A percentile compares a stretch with the other conserved stretches of the same genome.
Conservation (phyloP, 2,329 filamentous ascomycete species). For the Chaetomium globosum region DNA sequence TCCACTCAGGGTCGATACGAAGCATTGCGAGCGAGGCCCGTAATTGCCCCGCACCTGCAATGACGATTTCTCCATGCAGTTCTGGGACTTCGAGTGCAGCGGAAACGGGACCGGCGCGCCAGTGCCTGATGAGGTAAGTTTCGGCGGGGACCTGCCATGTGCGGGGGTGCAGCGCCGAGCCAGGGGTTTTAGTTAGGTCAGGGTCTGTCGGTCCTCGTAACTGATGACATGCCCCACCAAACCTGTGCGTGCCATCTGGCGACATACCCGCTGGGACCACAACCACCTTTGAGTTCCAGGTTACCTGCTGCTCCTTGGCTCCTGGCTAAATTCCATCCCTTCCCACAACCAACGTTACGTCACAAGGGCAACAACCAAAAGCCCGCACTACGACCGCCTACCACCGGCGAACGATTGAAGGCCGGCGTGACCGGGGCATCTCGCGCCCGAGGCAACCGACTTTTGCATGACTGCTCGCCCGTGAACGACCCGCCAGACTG, state of each 20-base stretch:
- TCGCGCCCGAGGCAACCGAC: not conserved
- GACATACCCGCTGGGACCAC: slow-evolving; percentile 16
- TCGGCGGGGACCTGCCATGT: slow-evolving; percentile 1
- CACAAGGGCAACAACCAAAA: slow-evolving; percentile 9
- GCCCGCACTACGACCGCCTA: not conserved
- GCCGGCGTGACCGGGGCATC: slow-evolving; percentile 12
- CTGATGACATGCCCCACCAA: slow-evolving; percentile 14
- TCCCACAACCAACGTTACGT: slow-evolving; percentile 14
- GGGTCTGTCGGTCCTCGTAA: not conserved
- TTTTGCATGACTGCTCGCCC: slow-evolving; percentile 11
- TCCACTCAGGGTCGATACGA: not conserved
- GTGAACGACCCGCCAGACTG: slow-evolving; percentile 7
- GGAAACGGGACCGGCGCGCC: not conserved
- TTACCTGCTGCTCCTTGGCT: not conserved
- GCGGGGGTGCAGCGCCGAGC: slow-evolving; percentile 5
- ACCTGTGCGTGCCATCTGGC: slow-evolving; percentile 27
- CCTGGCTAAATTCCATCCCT: slow-evolving; percentile 3
- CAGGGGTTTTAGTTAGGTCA: not conserved
- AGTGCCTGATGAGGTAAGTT: slow-evolving; percentile 14
- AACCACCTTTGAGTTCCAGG: not conserved
- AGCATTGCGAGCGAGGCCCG: too few species aligned
- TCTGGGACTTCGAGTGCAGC: not conserved
- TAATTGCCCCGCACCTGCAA: not conserved
- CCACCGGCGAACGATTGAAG: slow-evolving; percentile 1
- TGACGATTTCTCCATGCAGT: not conserved